A percentile compares a stretch with the other conserved stretches of the same genome.
phyloP scores from a whole-genome alignment of 2,329 filamentous ascomycete genomes.

The Gnomoniopsis sp. region DNA sequence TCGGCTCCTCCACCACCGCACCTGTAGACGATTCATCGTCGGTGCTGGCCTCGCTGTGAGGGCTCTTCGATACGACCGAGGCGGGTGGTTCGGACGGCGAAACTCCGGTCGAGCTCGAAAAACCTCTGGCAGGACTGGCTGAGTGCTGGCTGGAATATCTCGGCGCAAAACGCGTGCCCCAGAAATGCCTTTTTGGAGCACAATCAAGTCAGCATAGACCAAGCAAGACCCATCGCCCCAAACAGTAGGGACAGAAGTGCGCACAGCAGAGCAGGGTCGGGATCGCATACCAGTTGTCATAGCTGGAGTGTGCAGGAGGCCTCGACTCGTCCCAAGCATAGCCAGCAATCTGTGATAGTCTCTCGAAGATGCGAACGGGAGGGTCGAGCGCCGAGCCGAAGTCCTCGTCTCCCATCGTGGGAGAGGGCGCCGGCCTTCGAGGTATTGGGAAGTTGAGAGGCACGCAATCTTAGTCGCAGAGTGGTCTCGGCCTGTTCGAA shows the following conservation, averaged over 20 bases:
- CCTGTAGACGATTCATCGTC: conserved; percentile 30
- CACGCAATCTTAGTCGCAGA: conserved; percentile 19
- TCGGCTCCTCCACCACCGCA: conserved; percentile 57
- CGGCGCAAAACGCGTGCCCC: conserved; percentile 57
- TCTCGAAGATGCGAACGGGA: conserved; percentile 67
- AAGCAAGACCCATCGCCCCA: neutral
- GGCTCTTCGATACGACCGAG: conserved; percentile 17
- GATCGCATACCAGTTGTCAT: conserved; percentile 74
- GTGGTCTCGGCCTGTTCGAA: conserved; percentile 14
- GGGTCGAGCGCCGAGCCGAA: conserved; percentile 47
- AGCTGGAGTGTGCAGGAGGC: conserved; percentile 62
- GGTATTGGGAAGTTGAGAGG: conserved; percentile 6
- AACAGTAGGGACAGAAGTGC: neutral
- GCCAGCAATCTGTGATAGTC: conserved; percentile 68
- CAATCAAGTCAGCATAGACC: conserved; percentile 16
- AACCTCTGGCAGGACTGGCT: conserved; percentile 32
- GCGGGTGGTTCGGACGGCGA: conserved; percentile 40
- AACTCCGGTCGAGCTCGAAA: conserved; percentile 33
- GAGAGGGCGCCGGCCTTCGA: conserved; percentile 8
- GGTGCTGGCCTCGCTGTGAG: conserved; percentile 11
- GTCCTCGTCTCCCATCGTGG: conserved; percentile 53
- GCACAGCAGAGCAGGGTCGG: neutral
- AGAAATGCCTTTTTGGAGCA: conserved; percentile 51
- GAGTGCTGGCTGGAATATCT: conserved; percentile 40
- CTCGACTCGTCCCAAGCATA: conserved; percentile 72